These are phyloP conservation scores for Cryoendolithus antarcticus DNA, from an alignment of 2,329 filamentous ascomycete genomes.

Conservation along the genomic window DNA sequence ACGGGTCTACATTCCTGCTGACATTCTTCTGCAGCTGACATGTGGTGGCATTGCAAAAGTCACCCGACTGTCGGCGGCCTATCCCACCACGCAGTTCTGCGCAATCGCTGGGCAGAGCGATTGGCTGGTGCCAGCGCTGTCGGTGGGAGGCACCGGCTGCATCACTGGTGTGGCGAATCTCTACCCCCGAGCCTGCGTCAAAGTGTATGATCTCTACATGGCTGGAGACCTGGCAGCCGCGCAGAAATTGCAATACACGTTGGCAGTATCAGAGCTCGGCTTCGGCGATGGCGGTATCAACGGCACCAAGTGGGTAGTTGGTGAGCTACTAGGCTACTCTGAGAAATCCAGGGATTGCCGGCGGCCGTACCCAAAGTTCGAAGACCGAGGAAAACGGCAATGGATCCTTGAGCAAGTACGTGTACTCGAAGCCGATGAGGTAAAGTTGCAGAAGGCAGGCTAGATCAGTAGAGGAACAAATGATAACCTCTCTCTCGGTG, in stretches of 20 bases:
- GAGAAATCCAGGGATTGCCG: conserved; percentile 40
- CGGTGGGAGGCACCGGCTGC: conserved; percentile 46
- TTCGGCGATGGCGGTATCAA: conserved; percentile 49
- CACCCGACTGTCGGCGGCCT: conserved; percentile 26
- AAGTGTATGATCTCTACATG: conserved; percentile 7
- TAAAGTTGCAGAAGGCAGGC: conserved; percentile 11
- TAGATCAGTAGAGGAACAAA: conserved; percentile 9
- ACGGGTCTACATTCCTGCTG: not conserved
- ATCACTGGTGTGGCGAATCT: conserved; percentile 54
- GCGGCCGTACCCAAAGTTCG: conserved; percentile 41
- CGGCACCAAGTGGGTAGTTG: conserved; percentile 49
- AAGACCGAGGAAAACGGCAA: conserved; percentile 32
- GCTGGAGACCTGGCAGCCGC: conserved; percentile 33
- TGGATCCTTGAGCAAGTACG: conserved; percentile 31
- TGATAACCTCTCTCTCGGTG: conserved; percentile 17
- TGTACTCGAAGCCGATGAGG: conserved; percentile 21
- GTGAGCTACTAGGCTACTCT: conserved; percentile 41
- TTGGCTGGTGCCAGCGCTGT: conserved; percentile 43
- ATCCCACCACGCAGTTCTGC: conserved; percentile 25
- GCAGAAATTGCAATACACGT: conserved; percentile 36
- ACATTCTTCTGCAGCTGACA: conserved; percentile 14
- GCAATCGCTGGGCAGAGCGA: conserved; percentile 32
- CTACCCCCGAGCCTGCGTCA: conserved; percentile 42
- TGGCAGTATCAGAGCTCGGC: conserved; percentile 43
- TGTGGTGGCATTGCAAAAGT: conserved; percentile 32